Base-by-base conservation (phyloP, 78 protist species). In the Emiliania huxleyi region DNA sequence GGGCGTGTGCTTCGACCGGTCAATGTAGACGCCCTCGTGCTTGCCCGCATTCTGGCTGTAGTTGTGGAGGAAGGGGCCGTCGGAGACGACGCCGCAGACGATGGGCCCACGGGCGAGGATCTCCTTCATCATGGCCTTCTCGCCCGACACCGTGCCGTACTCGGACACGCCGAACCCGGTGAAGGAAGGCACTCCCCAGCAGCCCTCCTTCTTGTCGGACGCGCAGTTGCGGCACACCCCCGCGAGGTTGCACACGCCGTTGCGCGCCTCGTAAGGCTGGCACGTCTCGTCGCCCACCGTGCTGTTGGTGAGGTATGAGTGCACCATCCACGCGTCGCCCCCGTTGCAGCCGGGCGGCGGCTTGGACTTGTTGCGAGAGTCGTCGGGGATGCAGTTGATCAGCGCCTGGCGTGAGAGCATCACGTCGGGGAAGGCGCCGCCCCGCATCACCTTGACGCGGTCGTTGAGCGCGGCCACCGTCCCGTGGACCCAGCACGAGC, bases 361-460 rank as follows among this genome's bases (percentile, higher is more conserved):
- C 23, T 29, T 18, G 23, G 94, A 23, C 42, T 90, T 69, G 62
- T 55, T 77, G 55, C 94, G 77, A 52, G 93, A 94, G 19, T 2
- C 18, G 83, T 12, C 33, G 12, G 44, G 83, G 33, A 69, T 95
- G 85, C 98, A 97, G 93, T 97, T 94, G 45, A 97, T 69, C 42
- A 96, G 40, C 55, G 92, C 93, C 93, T 97, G 98, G 43, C 92
- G 93, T 21, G 96, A 49, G 77, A 96, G 77, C 69, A 93, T 92
- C 73, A 96, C 87, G 49, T 79, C 87, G 69, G 95, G 94, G 81
- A 75, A 95, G 22, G n/a, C 52, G 19, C 81, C 98, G 40, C 95
- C 52, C 43, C 95, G 77, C 26, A 79, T 95, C n/a, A 97, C 94
- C 90, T 96, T 96, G 90, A 97, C 92, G 75, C 98, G 94, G 93